Conservation (phyloP, 345 rosid genomes). For the Pelargonium nanum region DNA sequence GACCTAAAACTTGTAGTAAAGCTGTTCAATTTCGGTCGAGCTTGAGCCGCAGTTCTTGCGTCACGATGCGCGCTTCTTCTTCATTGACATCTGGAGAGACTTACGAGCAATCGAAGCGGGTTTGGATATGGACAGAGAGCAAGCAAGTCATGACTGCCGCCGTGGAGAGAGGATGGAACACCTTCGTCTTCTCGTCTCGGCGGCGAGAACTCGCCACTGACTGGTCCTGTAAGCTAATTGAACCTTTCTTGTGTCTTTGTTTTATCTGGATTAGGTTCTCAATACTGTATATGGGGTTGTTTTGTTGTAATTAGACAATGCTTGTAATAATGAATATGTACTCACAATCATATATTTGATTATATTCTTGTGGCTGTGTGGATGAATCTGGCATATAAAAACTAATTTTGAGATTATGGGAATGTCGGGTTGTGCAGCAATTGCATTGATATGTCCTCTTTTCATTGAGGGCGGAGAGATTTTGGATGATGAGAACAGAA, state of each 20-base stretch:
- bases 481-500: conserved; percentile 28
- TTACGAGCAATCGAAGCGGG: conserved; percentile 40
- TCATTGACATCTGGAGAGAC: conserved; percentile 12
- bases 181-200: conserved; percentile 46
- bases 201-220: conserved; percentile 42
- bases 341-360: not conserved
- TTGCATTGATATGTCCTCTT: conserved; percentile 52
- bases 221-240: conserved; percentile 55
- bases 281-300: not conserved
- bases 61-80: not conserved
- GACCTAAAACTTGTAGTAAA: not conserved
- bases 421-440: conserved; percentile 41
- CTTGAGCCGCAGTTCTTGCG: not conserved
- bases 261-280: not conserved
- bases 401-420: conserved; percentile 4
- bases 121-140: conserved; percentile 74
- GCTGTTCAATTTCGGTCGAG: not conserved
- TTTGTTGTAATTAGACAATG: not conserved
- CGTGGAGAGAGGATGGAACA: conserved; percentile 89
- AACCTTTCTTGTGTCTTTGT: conserved; percentile 1
- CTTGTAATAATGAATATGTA: not conserved
- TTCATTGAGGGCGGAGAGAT: conserved; percentile 41
- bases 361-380: not conserved
- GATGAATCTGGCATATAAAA: not conserved
- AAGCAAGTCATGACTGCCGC: conserved; percentile 72